These are phyloP conservation scores for Hyphopichia pseudoburtonii DNA, from an alignment of 1,139 yeast genomes.

Conservation along the genomic window DNA sequence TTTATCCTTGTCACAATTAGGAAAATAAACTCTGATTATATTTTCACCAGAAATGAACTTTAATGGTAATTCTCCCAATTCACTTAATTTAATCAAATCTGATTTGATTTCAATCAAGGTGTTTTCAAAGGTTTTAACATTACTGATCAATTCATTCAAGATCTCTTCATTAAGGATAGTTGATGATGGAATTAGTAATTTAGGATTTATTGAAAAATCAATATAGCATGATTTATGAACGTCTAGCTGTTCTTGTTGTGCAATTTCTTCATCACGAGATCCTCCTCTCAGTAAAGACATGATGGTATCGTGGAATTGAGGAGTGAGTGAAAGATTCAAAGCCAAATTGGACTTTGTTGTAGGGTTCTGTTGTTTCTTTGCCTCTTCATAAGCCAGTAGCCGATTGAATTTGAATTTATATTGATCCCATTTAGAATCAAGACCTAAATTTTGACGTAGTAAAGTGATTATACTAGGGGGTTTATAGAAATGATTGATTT, in stretches of 20 bases:
- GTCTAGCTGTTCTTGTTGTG: constrained; percentile 18
- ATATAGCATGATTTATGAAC: constrained; percentile 35
- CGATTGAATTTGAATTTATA: background rate
- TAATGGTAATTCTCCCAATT: constrained; percentile 52
- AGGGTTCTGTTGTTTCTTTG: background rate
- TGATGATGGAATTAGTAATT: constrained; percentile 46
- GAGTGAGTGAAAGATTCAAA: constrained; percentile 32
- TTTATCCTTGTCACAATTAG: constrained; percentile 53
- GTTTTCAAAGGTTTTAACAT: constrained; percentile 30
- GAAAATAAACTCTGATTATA: constrained; percentile 53
- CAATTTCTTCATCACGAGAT: constrained; percentile 15
- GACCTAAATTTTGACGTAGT: constrained; percentile 1
- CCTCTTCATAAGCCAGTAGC: background rate
- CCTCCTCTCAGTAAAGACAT: constrained; percentile 37
- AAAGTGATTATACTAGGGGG: constrained; percentile 2
- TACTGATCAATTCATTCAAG: constrained; percentile 38
- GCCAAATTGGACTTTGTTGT: constrained; percentile 6
- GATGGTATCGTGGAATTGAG: constrained; percentile 36
- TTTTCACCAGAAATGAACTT: constrained; percentile 32
- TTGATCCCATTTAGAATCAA: background rate
- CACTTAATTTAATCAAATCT: constrained; percentile 40
- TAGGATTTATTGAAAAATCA: constrained; percentile 48
- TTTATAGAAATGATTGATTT: constrained; percentile 1
- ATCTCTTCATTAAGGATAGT: constrained; percentile 51
- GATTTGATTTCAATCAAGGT: constrained; percentile 34